phyloP scores from a whole-genome alignment of 768 basidiomycete species.

The Lactarius deliciosus region DNA sequence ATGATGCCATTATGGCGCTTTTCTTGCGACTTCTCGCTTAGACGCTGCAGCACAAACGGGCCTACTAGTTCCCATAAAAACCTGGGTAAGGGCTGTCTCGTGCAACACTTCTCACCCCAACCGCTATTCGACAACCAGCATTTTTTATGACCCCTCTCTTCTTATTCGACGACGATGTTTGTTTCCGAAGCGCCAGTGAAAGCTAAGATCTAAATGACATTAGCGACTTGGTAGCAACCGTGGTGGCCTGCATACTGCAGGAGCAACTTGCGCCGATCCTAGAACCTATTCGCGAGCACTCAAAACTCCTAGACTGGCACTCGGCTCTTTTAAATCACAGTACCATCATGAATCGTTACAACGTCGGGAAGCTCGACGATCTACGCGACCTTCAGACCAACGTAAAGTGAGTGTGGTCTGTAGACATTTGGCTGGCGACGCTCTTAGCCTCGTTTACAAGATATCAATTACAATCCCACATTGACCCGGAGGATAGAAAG shows the following conservation, averaged over 20 bases:
- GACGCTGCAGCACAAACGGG: neutral
- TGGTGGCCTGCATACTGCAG: slow-evolving; percentile 2
- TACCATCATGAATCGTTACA: slow-evolving; percentile 17
- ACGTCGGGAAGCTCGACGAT: slow-evolving; percentile 24
- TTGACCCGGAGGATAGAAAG: slow-evolving; percentile 6
- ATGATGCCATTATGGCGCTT: neutral
- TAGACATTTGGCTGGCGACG: neutral
- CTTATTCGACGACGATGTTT: slow-evolving; percentile 1
- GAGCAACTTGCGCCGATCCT: slow-evolving; percentile 22
- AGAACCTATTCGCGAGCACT: slow-evolving; percentile 14
- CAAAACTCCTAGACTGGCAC: slow-evolving; percentile 17
- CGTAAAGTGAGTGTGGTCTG: slow-evolving; percentile 5
- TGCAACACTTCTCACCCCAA: neutral
- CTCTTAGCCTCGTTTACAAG: neutral
- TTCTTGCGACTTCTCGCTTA: neutral
- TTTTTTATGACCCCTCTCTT: neutral
- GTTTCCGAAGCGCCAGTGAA: neutral
- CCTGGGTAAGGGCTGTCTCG: neutral
- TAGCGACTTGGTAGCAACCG: neutral
- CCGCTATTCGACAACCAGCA: neutral
- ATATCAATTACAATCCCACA: slow-evolving; percentile 13
- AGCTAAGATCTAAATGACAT: neutral
- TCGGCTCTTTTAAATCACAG: slow-evolving; percentile 18
- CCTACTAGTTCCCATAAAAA: slow-evolving; percentile 2
- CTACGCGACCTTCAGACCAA: slow-evolving; percentile 19